These are phyloP conservation scores for Metschnikowia shivogae DNA, from an alignment of 805 yeast genomes.

Conservation along the genomic window DNA sequence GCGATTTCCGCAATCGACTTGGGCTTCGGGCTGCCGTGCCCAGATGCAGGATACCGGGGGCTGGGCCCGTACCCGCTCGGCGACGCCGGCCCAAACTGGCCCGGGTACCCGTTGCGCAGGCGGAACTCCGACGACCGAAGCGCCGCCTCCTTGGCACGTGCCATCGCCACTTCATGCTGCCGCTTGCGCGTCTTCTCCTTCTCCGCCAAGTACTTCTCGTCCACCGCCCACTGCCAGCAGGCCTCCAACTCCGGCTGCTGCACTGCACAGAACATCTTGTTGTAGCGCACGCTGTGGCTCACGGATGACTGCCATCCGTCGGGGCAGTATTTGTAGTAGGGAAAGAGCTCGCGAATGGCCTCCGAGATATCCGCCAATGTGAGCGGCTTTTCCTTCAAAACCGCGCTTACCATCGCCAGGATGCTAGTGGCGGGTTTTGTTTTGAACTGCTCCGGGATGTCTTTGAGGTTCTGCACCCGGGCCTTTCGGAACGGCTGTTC, in stretches of 20 bases:
- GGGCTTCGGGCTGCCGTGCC: constrained; percentile 16
- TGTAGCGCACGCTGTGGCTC: constrained; percentile 81
- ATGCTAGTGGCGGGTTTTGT: constrained; percentile 80
- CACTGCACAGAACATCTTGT: constrained; percentile 78
- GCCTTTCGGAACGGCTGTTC: constrained; percentile 38
- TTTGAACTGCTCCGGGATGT: constrained; percentile 83
- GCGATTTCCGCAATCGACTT: constrained; percentile 42
- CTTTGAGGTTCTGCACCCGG: constrained; percentile 70
- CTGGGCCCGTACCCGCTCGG: constrained; percentile 3
- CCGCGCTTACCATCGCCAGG: constrained; percentile 75
- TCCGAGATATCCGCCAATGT: constrained; percentile 65
- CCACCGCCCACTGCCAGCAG: constrained; percentile 95
- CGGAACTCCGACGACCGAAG: constrained; percentile 48
- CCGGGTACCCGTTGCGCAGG: constrained; percentile 29
- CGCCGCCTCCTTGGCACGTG: constrained; percentile 55
- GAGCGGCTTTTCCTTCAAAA: constrained; percentile 64
- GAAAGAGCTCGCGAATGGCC: constrained; percentile 81
- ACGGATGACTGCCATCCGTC: constrained; percentile 98
- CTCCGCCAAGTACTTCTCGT: constrained; percentile 78
- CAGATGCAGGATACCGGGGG: not conserved
- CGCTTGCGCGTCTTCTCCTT: constrained; percentile 62
- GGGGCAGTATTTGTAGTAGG: constrained; percentile 88
- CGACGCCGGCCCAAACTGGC: not conserved
- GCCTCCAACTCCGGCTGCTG: constrained; percentile 60
- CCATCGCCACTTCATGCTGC: constrained; percentile 61